Conservation (phyloP, 2,329 filamentous ascomycete genomes). For the Dothistroma septosporum region DNA sequence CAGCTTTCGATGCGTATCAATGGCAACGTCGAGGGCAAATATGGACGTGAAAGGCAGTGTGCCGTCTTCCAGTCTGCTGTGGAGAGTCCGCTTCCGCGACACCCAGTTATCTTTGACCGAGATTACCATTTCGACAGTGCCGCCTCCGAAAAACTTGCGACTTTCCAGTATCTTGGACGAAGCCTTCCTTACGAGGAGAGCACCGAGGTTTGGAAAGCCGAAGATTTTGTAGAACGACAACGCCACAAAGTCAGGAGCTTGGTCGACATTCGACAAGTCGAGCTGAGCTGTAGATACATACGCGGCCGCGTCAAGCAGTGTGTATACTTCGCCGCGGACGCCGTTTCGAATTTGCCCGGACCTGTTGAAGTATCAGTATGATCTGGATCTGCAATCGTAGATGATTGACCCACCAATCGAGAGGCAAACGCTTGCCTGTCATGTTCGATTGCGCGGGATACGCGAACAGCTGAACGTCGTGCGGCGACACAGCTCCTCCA, state of each 20-base stretch:
- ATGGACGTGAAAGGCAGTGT: constrained; percentile 87
- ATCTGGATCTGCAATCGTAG: not conserved
- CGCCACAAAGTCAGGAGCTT: constrained; percentile 83
- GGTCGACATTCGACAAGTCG: constrained; percentile 60
- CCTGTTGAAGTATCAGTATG: constrained; percentile 19
- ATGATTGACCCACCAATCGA: constrained; percentile 60
- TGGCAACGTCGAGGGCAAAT: constrained; percentile 70
- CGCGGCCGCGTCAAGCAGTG: constrained; percentile 77
- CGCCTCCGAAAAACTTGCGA: constrained; percentile 82
- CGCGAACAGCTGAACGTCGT: constrained; percentile 56
- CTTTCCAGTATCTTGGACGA: constrained; percentile 58
- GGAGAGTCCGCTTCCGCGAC: constrained; percentile 67
- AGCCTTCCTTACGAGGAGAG: constrained; percentile 70
- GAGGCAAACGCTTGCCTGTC: constrained; percentile 70
- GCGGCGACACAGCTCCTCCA: constrained; percentile 26
- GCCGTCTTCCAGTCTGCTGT: constrained; percentile 82
- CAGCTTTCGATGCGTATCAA: constrained; percentile 63
- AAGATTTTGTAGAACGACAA: constrained; percentile 95
- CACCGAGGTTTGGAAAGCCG: constrained; percentile 86
- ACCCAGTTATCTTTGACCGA: constrained; percentile 76
- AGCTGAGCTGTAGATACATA: constrained; percentile 71
- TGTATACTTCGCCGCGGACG: constrained; percentile 46
- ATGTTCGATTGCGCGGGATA: constrained; percentile 91
- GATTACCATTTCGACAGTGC: constrained; percentile 81
- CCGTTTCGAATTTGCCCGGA: constrained; percentile 40